Evolutionary conservation across 139 green algal genomes (phyloP).

Genomic region (Closterium sp.): DNA sequence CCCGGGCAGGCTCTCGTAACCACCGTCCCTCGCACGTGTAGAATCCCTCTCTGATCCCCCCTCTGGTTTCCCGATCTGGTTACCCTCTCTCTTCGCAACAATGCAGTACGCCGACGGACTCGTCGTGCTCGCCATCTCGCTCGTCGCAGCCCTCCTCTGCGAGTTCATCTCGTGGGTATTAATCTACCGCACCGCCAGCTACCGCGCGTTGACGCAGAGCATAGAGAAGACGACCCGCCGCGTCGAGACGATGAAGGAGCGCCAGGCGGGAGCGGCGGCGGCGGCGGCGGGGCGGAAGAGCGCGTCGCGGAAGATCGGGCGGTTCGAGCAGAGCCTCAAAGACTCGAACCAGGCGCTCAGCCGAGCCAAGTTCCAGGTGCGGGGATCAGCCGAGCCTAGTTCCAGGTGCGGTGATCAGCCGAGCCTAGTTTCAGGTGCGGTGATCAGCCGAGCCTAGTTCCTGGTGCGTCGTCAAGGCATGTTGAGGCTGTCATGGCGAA

Average conservation of each 20-base stretch:
- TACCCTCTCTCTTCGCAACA: not conserved
- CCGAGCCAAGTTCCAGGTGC: slow-evolving; percentile 29
- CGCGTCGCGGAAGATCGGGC: slow-evolving; percentile 35
- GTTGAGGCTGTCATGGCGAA: no score
- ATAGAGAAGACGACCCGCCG: slow-evolving; percentile 27
- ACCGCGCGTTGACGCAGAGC: slow-evolving; percentile 3
- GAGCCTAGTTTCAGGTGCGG: not conserved
- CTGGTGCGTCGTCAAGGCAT: no score
- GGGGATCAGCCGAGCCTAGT: not conserved
- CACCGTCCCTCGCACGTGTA: no score
- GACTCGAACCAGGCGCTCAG: slow-evolving; percentile 23
- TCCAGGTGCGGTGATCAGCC: not conserved
- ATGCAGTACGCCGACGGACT: slow-evolving; percentile 44
- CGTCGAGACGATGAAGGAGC: slow-evolving; percentile 24
- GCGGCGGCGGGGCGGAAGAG: slow-evolving; percentile 13
- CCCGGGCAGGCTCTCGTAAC: no score
- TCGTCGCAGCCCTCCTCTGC: slow-evolving; percentile 19
- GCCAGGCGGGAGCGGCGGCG: not conserved
- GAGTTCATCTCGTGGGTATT: slow-evolving; percentile 41
- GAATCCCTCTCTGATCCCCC: no score
- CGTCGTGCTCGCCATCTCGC: slow-evolving; percentile 20
- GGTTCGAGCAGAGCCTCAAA: slow-evolving; percentile 48
- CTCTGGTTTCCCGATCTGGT: no score
- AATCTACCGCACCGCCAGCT: slow-evolving; percentile 43
- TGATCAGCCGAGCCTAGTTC: not conserved